phyloP scores from a whole-genome alignment of 768 basidiomycete species.

The Mycena sanguinolenta region DNA sequence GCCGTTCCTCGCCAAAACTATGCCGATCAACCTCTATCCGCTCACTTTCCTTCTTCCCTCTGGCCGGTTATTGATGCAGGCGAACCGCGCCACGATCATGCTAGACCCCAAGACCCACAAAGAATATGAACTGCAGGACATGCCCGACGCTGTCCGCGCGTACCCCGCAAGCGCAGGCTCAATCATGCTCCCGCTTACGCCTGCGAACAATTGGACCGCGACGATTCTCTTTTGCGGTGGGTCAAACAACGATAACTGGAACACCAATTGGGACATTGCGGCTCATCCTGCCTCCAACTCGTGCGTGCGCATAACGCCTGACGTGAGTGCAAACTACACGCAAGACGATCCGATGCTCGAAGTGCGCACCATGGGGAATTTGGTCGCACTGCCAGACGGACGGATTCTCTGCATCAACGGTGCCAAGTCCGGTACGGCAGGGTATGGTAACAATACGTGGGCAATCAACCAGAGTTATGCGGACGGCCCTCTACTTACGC shows the following conservation, averaged over 20 bases:
- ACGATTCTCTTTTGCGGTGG: conserved; percentile 91
- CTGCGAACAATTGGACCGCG: conserved; percentile 86
- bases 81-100: conserved; percentile 73
- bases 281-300: conserved; percentile 73
- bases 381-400: conserved; percentile 79
- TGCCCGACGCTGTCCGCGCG: conserved; percentile 79
- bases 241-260: conserved; percentile 69
- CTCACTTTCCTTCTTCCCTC: conserved; percentile 83
- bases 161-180: conserved; percentile 86
- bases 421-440: conserved; percentile 76
- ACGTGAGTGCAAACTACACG: conserved; percentile 68
- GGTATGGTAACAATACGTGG: conserved; percentile 71
- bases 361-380: conserved; percentile 78
- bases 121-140: conserved; percentile 72
- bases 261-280: conserved; percentile 63
- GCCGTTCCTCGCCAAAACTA: conserved; percentile 73
- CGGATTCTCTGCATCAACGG: conserved; percentile 79
- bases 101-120: conserved; percentile 72
- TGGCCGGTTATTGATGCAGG: conserved; percentile 71
- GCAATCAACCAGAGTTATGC: conserved; percentile 78
- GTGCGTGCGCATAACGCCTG: conserved; percentile 86
- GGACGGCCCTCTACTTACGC: conserved; percentile 67
- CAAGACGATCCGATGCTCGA: conserved; percentile 78
- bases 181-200: conserved; percentile 85
- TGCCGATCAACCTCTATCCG: conserved; percentile 84